Base-by-base conservation (phyloP, 2,329 filamentous ascomycete genomes). In the Aspergillus calidoustus region DNA sequence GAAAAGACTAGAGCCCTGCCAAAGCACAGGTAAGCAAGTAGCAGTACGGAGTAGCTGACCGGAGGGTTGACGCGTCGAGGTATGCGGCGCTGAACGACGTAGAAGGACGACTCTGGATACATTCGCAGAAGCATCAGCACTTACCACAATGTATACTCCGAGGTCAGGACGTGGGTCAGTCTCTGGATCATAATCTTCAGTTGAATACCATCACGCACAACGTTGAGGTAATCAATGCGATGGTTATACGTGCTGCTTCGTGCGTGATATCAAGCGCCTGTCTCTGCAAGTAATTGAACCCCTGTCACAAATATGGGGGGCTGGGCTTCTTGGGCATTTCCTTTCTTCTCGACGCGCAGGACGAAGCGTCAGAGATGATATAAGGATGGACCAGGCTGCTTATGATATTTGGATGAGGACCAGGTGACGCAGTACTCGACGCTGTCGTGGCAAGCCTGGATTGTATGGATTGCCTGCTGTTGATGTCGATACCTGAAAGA, bases 391-490 rank as follows among this genome's bases (percentile, higher is more conserved):
- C 9, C 34, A 28, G 47, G 25, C 47, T 22, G 55, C 44, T 57
- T 49, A 49, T 28, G 30, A 44, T n/a, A 41, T 51, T 44, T 57
- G 38, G 17, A 57, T 46, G n/a, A 46, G 48, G 38, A 22, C 47
- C 23, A 19, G 38, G 55, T 52, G 38, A 43, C 25, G 44, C 54
- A 48, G 46, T 30, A 23, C 44, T 52, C 13, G 23, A 57, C 43
- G 23, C 31, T 28, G 48, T 43, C 48, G 55, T 57, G 55, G 48
- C 48, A 22, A 41, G 38, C 51, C 13, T 23, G 22, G 34, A 30
- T 25, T 49, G 48, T 30, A 52, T 57, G 28, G 23, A 31, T 30
- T 31, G 23, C 8, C 22, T 13, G 23, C 48, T 52, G 34, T 25
- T 23, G 43, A 23, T 46, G 34, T 25, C 31, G 43, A 23, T 54